Conservation (phyloP, 2,329 filamentous ascomycete species). For the Sclerotinia subarctica region DNA sequence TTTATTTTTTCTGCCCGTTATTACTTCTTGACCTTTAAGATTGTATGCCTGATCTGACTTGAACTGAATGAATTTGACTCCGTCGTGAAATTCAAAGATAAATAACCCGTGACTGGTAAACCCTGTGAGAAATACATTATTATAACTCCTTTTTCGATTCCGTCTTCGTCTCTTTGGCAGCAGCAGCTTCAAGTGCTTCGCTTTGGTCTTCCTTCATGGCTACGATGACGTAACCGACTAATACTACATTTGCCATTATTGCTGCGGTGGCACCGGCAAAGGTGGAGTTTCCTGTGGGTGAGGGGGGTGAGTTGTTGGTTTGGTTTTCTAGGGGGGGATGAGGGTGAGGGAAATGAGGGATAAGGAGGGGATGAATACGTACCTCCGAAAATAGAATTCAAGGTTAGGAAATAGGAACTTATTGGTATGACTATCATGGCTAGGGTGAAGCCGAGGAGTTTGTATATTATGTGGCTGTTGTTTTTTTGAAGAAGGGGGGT, state of each 20-base stretch:
- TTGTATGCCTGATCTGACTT: not conserved
- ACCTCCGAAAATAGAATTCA: conserved; percentile 78
- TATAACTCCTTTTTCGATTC: conserved; percentile 25
- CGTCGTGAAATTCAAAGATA: too few species aligned
- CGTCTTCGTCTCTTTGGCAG: conserved; percentile 42
- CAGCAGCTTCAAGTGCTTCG: conserved; percentile 36
- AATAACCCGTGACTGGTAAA: too few species aligned
- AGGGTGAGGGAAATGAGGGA: not conserved
- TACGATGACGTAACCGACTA: conserved; percentile 86
- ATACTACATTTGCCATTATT: conserved; percentile 83
- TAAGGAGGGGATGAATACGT: conserved; percentile 31
- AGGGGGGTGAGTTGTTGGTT: not conserved
- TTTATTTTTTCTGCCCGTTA: not conserved
- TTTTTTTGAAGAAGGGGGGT: not conserved
- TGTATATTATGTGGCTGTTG: conserved; percentile 77
- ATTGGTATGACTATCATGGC: conserved; percentile 90
- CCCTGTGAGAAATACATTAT: not conserved
- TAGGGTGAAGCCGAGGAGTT: conserved; percentile 84
- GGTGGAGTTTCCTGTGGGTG: conserved; percentile 72
- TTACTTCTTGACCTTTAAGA: not conserved
- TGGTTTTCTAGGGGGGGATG: too few species aligned
- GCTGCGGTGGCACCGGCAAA: conserved; percentile 83
- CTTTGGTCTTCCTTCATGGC: conserved; percentile 81
- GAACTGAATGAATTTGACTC: not conserved
- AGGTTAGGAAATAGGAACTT: conserved; percentile 79